phyloP scores from a whole-genome alignment of 2,329 filamentous ascomycete genomes.

The Emergomyces pasteurianus region DNA sequence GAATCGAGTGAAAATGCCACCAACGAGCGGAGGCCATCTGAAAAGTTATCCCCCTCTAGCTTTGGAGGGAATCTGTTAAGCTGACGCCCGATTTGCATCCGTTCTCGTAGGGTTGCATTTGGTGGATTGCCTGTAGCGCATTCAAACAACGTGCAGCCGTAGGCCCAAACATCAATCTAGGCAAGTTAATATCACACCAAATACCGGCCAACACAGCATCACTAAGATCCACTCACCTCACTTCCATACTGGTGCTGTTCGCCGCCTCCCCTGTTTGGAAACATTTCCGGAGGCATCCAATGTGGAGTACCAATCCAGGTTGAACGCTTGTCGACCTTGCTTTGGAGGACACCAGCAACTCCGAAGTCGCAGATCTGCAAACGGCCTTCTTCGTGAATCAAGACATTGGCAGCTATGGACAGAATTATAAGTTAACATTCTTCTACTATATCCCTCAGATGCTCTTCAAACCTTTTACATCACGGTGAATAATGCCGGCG shows the following conservation, averaged over 20 bases:
- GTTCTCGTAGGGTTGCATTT: conserved; percentile 35
- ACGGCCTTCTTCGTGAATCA: conserved; percentile 51
- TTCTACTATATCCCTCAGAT: not conserved
- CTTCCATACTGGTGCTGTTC: conserved; percentile 34
- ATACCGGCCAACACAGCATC: not conserved
- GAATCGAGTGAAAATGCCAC: conserved; percentile 34
- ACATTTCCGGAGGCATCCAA: conserved; percentile 55
- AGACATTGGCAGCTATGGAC: conserved; percentile 44
- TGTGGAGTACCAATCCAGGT: conserved; percentile 56
- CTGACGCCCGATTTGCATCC: conserved; percentile 36
- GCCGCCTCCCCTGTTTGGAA: conserved; percentile 23
- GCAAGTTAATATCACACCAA: conserved; percentile 1
- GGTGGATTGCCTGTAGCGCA: conserved; percentile 39
- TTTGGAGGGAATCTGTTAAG: conserved; percentile 32
- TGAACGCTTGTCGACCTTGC: conserved; percentile 47
- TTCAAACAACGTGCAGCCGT: conserved; percentile 39
- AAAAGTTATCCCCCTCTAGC: conserved; percentile 32
- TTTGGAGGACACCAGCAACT: conserved; percentile 51
- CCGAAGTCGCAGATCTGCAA: conserved; percentile 56
- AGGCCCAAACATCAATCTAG: conserved; percentile 41
- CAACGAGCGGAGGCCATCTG: conserved; percentile 33
- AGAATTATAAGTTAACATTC: conserved; percentile 1
- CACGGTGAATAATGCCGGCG: conserved; percentile 53
- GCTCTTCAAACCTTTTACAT: conserved; percentile 44
- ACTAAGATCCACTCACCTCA: conserved; percentile 24